Percentiles rank a stretch among this genome's conserved stretches.
Conservation (phyloP, 768 basidiomycete species). For the Rhodotorula babjevae region DNA sequence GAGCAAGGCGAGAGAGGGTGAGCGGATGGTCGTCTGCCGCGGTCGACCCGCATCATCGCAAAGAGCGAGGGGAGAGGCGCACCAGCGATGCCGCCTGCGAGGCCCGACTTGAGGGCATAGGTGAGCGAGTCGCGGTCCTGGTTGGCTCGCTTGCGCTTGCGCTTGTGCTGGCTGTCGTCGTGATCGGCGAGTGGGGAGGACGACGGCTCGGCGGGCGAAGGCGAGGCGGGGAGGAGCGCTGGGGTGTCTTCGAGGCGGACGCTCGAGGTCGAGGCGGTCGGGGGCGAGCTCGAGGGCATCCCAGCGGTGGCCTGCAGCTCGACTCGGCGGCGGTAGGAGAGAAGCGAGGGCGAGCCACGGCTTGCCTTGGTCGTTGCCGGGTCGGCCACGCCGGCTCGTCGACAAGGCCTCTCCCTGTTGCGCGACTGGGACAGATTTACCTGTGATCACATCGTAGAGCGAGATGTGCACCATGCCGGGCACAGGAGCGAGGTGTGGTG, state of each 20-base stretch:
- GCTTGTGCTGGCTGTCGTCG: not conserved
- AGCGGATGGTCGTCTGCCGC: conserved; percentile 9
- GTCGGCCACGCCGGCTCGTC: too few species aligned
- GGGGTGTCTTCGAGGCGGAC: not conserved
- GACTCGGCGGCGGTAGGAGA: too few species aligned
- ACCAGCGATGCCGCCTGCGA: conserved; percentile 94
- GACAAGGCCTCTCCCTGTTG: too few species aligned
- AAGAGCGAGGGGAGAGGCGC: conserved; percentile 44
- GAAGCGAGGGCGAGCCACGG: too few species aligned
- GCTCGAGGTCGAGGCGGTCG: conserved; percentile 4
- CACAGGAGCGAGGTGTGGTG: too few species aligned
- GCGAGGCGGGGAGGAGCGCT: not conserved
- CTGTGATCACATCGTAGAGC: too few species aligned
- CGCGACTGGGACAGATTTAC: too few species aligned
- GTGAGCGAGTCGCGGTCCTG: conserved; percentile 45
- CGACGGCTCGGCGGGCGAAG: not conserved
- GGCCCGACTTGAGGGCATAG: conserved; percentile 70
- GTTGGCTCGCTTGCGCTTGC: not conserved
- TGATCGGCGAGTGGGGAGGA: not conserved
- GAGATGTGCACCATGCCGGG: too few species aligned
- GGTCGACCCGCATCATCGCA: not conserved
- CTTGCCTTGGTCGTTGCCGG: too few species aligned
- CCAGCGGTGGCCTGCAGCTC: too few species aligned
- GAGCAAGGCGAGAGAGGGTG: not conserved
- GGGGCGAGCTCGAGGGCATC: too few species aligned